Conservation (phyloP, 2,329 filamentous ascomycete species). For the Beauveria scarabaeidicola region DNA sequence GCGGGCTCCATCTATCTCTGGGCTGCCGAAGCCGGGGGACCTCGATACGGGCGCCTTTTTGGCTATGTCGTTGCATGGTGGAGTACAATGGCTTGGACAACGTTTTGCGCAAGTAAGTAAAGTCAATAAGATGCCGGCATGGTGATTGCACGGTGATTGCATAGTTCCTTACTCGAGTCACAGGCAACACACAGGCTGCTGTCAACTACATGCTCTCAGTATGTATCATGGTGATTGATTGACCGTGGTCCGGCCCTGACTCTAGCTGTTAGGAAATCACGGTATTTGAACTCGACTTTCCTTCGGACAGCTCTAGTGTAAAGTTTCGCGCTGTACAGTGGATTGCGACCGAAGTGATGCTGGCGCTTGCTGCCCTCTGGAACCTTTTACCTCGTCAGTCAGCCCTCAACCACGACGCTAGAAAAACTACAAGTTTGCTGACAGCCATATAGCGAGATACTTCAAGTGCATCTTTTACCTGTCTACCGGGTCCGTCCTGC, state of each 20-base stretch:
- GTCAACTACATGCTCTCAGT: conserved; percentile 46
- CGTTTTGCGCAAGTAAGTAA: conserved; percentile 40
- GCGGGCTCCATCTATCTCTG: conserved; percentile 53
- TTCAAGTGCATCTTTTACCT: conserved; percentile 43
- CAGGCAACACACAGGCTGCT: conserved; percentile 41
- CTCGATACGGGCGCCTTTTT: conserved; percentile 44
- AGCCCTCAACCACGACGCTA: conserved; percentile 12
- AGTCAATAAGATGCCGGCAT: neutral
- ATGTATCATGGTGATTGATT: conserved; percentile 14
- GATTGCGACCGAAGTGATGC: conserved; percentile 45
- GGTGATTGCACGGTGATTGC: too few relatives aligned
- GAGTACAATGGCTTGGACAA: conserved; percentile 55
- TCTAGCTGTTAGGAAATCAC: conserved; percentile 40
- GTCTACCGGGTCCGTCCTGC: conserved; percentile 40
- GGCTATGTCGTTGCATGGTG: conserved; percentile 58
- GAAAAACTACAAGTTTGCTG: neutral
- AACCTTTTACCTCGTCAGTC: conserved; percentile 43
- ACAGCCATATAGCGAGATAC: conserved; percentile 26
- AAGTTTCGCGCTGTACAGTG: conserved; percentile 54
- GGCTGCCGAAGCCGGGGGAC: conserved; percentile 51
- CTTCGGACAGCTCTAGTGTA: conserved; percentile 41
- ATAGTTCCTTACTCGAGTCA: neutral
- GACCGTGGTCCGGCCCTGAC: neutral
- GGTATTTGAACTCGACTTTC: conserved; percentile 47
- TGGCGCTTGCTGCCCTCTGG: conserved; percentile 39